A percentile compares a stretch with the other conserved stretches of the same genome.
phyloP scores from a whole-genome alignment of 2,329 filamentous ascomycete genomes.

The Plectosphaerella cucumerina region DNA sequence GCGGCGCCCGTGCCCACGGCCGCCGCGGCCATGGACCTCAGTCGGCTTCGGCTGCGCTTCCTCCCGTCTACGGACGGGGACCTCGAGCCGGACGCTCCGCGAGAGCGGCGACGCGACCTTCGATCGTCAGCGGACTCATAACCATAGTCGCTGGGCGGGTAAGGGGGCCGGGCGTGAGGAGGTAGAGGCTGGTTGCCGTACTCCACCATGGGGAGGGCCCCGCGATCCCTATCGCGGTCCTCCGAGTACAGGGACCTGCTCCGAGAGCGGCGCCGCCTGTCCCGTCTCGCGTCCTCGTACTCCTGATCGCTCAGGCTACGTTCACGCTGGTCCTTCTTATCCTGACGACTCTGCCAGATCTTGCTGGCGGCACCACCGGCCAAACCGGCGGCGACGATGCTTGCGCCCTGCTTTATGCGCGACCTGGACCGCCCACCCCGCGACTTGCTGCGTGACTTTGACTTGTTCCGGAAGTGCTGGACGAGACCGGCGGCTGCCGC shows the following conservation, averaged over 20 bases:
- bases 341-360: conserved; percentile 55
- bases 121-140: conserved; percentile 48
- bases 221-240: conserved; percentile 51
- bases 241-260: conserved; percentile 51
- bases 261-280: conserved; percentile 25
- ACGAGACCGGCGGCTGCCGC: conserved; percentile 55
- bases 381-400: conserved; percentile 57
- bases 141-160: conserved; percentile 25
- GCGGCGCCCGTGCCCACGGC: conserved; percentile 54
- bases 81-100: conserved; percentile 26
- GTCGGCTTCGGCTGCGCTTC: conserved; percentile 50
- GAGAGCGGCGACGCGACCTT: conserved; percentile 26
- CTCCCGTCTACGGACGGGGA: conserved; percentile 27
- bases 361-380: conserved; percentile 58
- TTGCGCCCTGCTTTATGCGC: conserved; percentile 48
- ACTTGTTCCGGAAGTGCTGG: conserved; percentile 49
- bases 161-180: conserved; percentile 32
- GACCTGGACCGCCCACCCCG: conserved; percentile 40
- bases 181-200: conserved; percentile 57
- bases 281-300: conserved; percentile 12
- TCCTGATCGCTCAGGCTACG: conserved; percentile 29
- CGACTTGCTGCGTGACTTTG: conserved; percentile 21
- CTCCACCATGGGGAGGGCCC: conserved; percentile 63
- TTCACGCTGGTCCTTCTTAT: conserved; percentile 50
- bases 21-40: conserved; percentile 52